Evolutionary conservation across 2,329 filamentous ascomycete species (phyloP).

Genomic region (Aspergillus niger): DNA sequence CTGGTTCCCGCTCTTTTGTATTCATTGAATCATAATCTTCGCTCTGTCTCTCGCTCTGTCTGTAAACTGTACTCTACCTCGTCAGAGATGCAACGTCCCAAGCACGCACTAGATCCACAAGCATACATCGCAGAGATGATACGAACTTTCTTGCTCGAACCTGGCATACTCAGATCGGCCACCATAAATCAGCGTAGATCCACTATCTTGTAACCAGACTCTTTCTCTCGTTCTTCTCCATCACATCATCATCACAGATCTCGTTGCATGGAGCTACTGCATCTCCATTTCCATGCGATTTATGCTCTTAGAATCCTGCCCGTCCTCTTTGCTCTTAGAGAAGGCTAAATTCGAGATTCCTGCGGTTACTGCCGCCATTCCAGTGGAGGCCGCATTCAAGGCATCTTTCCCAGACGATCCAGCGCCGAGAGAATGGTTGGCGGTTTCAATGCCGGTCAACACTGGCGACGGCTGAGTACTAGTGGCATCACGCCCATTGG

Average conservation of each 20-base stretch:
- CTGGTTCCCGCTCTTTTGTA: neutral
- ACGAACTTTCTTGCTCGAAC: neutral
- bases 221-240: too few species aligned
- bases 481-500: constrained; percentile 31
- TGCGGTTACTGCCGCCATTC: constrained; percentile 47
- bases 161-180: neutral
- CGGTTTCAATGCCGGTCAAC: constrained; percentile 61
- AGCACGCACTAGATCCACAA: neutral
- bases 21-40: neutral
- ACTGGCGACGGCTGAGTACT: constrained; percentile 51
- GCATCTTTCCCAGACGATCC: constrained; percentile 33
- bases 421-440: constrained; percentile 56
- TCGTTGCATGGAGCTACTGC: constrained; percentile 37
- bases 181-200: constrained; percentile 6
- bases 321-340: constrained; percentile 34
- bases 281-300: constrained; percentile 54
- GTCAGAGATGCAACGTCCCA: constrained; percentile 3
- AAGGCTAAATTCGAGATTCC: constrained; percentile 50
- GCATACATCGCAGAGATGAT: neutral
- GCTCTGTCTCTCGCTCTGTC: neutral
- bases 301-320: constrained; percentile 27
- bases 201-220: constrained; percentile 2
- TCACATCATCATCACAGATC: neutral
- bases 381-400: constrained; percentile 33
- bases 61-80: neutral